Conservation (phyloP, 208 protist species). For the Crithidia mellificae region DNA sequence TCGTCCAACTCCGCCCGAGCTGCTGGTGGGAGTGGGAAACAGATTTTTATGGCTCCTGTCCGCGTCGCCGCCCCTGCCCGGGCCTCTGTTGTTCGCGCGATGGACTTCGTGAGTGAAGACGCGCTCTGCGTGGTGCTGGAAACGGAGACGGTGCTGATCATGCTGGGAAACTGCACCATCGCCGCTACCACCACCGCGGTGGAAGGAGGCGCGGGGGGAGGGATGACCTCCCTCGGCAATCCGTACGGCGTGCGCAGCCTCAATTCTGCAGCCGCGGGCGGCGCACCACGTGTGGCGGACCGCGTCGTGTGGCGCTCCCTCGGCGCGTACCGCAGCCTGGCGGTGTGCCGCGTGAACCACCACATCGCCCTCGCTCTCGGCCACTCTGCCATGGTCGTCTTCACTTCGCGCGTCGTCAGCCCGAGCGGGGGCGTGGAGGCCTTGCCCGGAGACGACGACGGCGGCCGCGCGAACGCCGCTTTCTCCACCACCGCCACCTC, state of each 20-base stretch:
- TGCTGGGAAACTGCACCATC: constrained; percentile 27
- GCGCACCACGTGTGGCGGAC: constrained; percentile 16
- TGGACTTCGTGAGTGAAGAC: constrained; percentile 43
- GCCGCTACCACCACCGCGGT: not conserved
- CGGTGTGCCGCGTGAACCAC: constrained; percentile 64
- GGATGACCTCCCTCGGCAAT: not conserved
- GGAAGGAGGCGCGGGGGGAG: not conserved
- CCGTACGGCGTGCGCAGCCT: not conserved
- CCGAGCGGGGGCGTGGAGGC: not conserved
- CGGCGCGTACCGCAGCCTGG: constrained; percentile 60
- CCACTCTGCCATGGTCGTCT: constrained; percentile 63
- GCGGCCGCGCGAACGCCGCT: constrained; percentile 3
- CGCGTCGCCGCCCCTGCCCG: constrained; percentile 14
- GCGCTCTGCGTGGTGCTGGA: constrained; percentile 47
- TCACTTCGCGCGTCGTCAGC: constrained; percentile 36
- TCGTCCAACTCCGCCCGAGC: not conserved
- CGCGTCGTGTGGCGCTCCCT: constrained; percentile 65
- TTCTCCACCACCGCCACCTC: constrained; percentile 21
- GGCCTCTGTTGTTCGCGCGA: constrained; percentile 23
- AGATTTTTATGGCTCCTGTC: constrained; percentile 12
- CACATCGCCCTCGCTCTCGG: constrained; percentile 64
- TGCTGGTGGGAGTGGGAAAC: not conserved
- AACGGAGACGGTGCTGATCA: constrained; percentile 43
- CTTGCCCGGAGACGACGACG: constrained; percentile 6
- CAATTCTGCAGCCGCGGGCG: not conserved